phyloP scores from a whole-genome alignment of 2,329 filamentous ascomycete genomes.

The Colletotrichum trifolii region DNA sequence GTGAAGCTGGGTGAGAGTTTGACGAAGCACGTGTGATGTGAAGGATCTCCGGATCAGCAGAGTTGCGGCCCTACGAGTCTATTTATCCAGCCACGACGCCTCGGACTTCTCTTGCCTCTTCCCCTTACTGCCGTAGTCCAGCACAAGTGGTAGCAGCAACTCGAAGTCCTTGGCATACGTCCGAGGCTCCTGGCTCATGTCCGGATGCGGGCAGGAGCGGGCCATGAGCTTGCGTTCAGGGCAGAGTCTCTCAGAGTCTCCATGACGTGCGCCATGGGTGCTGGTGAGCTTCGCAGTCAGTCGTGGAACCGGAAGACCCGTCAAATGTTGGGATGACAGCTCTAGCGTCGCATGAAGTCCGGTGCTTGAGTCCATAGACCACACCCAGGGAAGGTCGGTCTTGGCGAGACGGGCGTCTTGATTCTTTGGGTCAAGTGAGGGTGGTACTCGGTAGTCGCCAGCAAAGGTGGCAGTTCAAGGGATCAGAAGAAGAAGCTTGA shows the following conservation, averaged over 20 bases:
- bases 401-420: slow-evolving; percentile 21
- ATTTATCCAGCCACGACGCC: slow-evolving; percentile 18
- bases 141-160: neutral
- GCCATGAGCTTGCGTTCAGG: slow-evolving; percentile 8
- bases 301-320: slow-evolving; percentile 7
- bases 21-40: slow-evolving; percentile 15
- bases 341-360: slow-evolving; percentile 14
- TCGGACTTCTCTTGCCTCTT: neutral
- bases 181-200: slow-evolving; percentile 13
- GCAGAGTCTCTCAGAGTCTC: slow-evolving; percentile 10
- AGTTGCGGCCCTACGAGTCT: slow-evolving; percentile 20
- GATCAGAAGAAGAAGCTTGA: slow-evolving; percentile 21
- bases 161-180: slow-evolving; percentile 3
- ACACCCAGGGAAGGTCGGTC: slow-evolving; percentile 13
- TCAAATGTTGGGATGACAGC: slow-evolving; percentile 12
- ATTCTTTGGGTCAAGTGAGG: slow-evolving; percentile 18
- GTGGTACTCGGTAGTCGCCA: slow-evolving; percentile 18
- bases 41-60: neutral
- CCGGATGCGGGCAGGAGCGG: slow-evolving; percentile 20
- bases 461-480: slow-evolving; percentile 6
- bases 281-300: neutral
- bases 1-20: slow-evolving; percentile 20
- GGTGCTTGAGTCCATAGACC: neutral
- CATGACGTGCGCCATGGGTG: slow-evolving; percentile 35
- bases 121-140: neutral